Conservation (phyloP, 345 rosid species). For the Physaria fendleri region DNA sequence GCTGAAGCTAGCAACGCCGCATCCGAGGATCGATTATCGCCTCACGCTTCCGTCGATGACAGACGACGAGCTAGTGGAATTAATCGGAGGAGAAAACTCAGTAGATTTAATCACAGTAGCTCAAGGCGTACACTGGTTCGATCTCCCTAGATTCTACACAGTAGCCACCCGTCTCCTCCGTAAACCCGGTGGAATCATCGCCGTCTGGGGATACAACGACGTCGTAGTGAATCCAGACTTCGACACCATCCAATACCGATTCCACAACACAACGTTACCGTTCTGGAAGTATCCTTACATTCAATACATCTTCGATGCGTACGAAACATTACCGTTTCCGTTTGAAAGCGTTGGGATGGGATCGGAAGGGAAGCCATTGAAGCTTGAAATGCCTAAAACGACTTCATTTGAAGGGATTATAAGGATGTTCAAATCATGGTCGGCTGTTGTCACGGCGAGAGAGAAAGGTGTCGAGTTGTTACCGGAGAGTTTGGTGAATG, state of each 20-base stretch:
- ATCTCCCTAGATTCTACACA: conserved; percentile 52
- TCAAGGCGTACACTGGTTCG: conserved; percentile 65
- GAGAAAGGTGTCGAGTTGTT: conserved; percentile 60
- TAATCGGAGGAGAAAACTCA: conserved; percentile 31
- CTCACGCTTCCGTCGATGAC: conserved; percentile 25
- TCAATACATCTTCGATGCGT: conserved; percentile 36
- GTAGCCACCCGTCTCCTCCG: conserved; percentile 38
- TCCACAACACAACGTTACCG: conserved; percentile 43
- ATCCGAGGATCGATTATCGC: conserved; percentile 19
- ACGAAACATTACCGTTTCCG: conserved; percentile 55
- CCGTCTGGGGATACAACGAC: conserved; percentile 54
- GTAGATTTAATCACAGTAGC: conserved; percentile 49
- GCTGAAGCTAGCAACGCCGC: conserved; percentile 26
- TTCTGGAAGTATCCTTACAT: conserved; percentile 36
- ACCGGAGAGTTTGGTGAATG: conserved; percentile 37
- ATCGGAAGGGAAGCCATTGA: conserved; percentile 47
- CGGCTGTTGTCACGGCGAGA: conserved; percentile 44
- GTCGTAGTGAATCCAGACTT: conserved; percentile 44
- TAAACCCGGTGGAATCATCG: conserved; percentile 56
- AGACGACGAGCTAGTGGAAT: conserved; percentile 24
- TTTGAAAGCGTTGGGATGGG: conserved; percentile 57
- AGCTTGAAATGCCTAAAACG: conserved; percentile 45
- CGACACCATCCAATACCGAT: conserved; percentile 37
- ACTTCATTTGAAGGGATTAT: conserved; percentile 46
- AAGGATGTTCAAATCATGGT: conserved; percentile 43